A percentile compares a stretch with the other conserved stretches of the same genome.
Evolutionary conservation across 345 rosid genomes (phyloP).

Genomic region (Mallotus nudiflorus): DNA sequence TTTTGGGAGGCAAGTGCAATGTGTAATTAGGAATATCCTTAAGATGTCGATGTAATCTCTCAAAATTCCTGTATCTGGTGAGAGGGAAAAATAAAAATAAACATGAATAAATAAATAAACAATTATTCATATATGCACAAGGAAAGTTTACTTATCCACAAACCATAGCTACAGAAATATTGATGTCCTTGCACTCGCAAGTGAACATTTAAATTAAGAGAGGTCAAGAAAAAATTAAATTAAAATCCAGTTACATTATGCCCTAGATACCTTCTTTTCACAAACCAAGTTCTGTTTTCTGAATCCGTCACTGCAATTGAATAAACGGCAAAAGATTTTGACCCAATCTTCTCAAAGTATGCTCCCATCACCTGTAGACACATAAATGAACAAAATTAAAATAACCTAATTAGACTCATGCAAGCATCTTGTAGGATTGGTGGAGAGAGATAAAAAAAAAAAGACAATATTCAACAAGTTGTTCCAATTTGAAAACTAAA

Average conservation of each 20-base stretch:
- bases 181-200: constrained; percentile 1
- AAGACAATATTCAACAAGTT: constrained; percentile 22
- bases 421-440: neutral
- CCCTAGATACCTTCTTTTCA: constrained; percentile 78
- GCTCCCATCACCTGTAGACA: constrained; percentile 87
- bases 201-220: neutral
- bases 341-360: constrained; percentile 84
- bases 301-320: constrained; percentile 93
- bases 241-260: neutral
- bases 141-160: constrained; percentile 15
- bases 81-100: constrained; percentile 2
- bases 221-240: constrained; percentile 2
- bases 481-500: constrained; percentile 15
- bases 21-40: constrained; percentile 97
- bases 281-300: constrained; percentile 84
- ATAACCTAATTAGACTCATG: constrained; percentile 11
- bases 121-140: constrained; percentile 14
- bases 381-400: constrained; percentile 16
- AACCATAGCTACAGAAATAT: constrained; percentile 13
- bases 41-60: constrained; percentile 86
- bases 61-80: constrained; percentile 94
- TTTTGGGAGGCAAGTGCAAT: constrained; percentile 94
- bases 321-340: constrained; percentile 97
- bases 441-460: neutral
- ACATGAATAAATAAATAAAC: too few relatives aligned